A percentile compares a stretch with the other conserved stretches of the same genome.
Conservation (phyloP, 106 monocot species). For the Vanilla planifolia region DNA sequence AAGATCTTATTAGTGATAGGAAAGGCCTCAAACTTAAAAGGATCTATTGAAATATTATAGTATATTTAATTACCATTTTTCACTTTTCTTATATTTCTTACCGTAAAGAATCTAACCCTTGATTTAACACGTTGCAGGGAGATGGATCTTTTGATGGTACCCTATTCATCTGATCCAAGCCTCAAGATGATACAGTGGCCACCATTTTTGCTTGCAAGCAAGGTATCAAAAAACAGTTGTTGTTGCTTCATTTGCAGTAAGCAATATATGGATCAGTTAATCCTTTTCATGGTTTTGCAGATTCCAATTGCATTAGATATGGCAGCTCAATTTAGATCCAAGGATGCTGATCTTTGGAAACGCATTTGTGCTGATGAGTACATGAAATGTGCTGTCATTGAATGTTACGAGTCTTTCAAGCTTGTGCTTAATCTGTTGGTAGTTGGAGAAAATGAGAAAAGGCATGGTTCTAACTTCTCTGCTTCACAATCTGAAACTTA, state of each 20-base stretch:
- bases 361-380: slow-evolving; percentile 98
- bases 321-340: slow-evolving; percentile 85
- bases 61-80: slow-evolving; percentile 7
- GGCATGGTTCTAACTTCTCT: slow-evolving; percentile 25
- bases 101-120: slow-evolving; percentile 4
- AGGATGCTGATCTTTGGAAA: slow-evolving; percentile 94
- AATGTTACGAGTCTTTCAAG: slow-evolving; percentile 98
- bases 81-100: not conserved
- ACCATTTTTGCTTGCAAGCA: slow-evolving; percentile 97
- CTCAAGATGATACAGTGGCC: slow-evolving; percentile 97
- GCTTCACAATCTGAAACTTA: not conserved
- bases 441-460: slow-evolving; percentile 93
- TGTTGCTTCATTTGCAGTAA: not conserved
- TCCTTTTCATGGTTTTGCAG: slow-evolving; percentile 26
- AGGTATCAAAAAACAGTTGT: slow-evolving; percentile 32
- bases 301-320: slow-evolving; percentile 98
- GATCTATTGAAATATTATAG: slow-evolving; percentile 1
- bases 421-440: slow-evolving; percentile 82
- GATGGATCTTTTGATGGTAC: slow-evolving; percentile 93
- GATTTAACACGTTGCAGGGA: slow-evolving; percentile 53
- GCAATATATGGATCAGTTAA: slow-evolving; percentile 1
- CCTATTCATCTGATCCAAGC: slow-evolving; percentile 89
- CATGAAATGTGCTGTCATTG: slow-evolving; percentile 98
- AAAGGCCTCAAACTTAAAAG: slow-evolving; percentile 18
- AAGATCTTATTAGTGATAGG: slow-evolving; percentile 97